Conservation (phyloP, 352 stramenopile species). For the Globisporangium takayamanum region DNA sequence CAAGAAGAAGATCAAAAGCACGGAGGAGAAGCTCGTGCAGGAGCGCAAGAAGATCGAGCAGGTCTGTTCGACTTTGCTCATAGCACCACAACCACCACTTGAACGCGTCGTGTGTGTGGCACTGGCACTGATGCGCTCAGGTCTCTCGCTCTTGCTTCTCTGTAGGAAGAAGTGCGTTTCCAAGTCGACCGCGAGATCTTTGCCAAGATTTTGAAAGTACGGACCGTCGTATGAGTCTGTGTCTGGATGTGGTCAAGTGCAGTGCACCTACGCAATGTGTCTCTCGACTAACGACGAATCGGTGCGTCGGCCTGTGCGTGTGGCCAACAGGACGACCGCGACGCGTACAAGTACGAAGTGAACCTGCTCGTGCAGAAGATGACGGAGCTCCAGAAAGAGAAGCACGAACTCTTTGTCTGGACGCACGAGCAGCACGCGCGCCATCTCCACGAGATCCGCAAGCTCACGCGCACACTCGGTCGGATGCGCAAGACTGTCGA, state of each 20-base stretch:
- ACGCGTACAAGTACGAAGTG: slow-evolving; percentile 70
- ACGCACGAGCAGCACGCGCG: slow-evolving; percentile 63
- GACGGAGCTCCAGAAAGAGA: slow-evolving; percentile 58
- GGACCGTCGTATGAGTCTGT: neutral
- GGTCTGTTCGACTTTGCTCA: slow-evolving; percentile 14
- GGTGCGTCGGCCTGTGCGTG: neutral
- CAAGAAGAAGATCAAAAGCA: slow-evolving; percentile 74
- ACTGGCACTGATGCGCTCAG: too few species aligned
- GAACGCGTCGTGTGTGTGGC: too few species aligned
- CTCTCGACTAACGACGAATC: neutral
- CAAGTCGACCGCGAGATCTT: slow-evolving; percentile 84
- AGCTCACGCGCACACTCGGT: slow-evolving; percentile 59
- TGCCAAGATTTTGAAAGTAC: slow-evolving; percentile 73
- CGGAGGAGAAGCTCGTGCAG: slow-evolving; percentile 45
- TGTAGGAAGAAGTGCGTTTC: slow-evolving; percentile 66
- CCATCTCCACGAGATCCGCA: slow-evolving; percentile 78
- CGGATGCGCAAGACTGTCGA: slow-evolving; percentile 55
- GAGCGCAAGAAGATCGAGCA: slow-evolving; percentile 72
- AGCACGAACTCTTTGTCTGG: slow-evolving; percentile 67
- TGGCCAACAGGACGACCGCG: slow-evolving; percentile 53
- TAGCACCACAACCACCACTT: neutral
- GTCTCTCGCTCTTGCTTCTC: neutral
- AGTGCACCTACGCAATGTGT: neutral
- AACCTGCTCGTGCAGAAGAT: slow-evolving; percentile 64
- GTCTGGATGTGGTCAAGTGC: neutral